Base-by-base conservation (phyloP, 2,329 filamentous ascomycete genomes). In the Colletotrichum siamense region DNA sequence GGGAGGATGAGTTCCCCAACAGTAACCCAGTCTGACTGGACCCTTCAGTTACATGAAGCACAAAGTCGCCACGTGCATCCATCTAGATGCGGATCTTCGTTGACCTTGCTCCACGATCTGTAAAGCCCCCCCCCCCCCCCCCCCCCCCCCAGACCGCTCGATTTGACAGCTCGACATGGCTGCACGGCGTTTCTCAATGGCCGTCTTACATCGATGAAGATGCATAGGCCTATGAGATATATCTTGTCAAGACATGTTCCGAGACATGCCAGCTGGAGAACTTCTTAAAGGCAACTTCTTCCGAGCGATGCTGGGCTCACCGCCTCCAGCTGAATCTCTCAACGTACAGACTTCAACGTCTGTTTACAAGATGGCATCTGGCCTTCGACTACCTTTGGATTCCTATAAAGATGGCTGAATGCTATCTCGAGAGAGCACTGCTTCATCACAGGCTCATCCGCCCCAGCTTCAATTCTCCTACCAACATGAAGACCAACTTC, bases 401-500 rank as follows among this genome's bases (percentile, higher is more conserved):
- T 52, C 7, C n/a, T 52, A 24, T 52, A 52, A 49, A 52, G n/a
- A 24, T 13, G 44, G n/a, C n/a, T 52, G n/a, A 22, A 24, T 52
- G 44, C 3, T 22, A 13, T 52, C 44, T 52, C 3, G 10, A 22
- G 10, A 22, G 10, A 49, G 4, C n/a, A 52, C 44, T 22, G 10
- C 44, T 13, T 22, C 44, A 6, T 52, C 44, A 7, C 10, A 52
- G n/a, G n/a, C n/a, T 22, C 44, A n/a, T 36, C 10, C 18, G n/a
- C 8, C 36, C n/a, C 7, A 24, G 22, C 15, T 44, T 18, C 13
- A 44, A 24, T 24, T 24, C 24, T 24, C 24, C 24, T 24, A 24
- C 18, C 52, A 49, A 9, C 7, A 87, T 87, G 86, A 87, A 87
- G 82, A 5, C 15, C 24, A 24, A 24, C 24, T 24, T 24, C 2